Conservation (phyloP, 1,284 basidiomycete species). For the Fomitopsis betulina region DNA sequence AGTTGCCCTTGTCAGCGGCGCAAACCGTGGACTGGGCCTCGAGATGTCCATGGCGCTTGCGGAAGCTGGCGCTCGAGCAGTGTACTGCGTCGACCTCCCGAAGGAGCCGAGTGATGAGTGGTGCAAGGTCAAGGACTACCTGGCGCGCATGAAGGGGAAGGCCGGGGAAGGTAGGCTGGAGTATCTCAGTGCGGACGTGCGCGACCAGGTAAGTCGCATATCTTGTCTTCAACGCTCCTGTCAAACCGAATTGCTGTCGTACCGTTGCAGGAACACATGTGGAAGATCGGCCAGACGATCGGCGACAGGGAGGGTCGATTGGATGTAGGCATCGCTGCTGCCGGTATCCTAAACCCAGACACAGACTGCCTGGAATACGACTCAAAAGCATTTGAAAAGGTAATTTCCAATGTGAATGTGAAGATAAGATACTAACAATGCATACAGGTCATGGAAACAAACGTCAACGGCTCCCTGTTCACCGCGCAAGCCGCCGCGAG, state of each 20-base stretch:
- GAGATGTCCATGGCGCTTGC: constrained; percentile 77
- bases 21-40: constrained; percentile 76
- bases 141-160: constrained; percentile 37
- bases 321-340: constrained; percentile 74
- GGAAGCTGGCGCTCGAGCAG: constrained; percentile 72
- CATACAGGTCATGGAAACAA: constrained; percentile 63
- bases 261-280: constrained; percentile 39
- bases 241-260: not conserved
- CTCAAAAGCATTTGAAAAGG: not conserved
- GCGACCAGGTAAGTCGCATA: constrained; percentile 40
- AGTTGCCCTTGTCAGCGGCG: constrained; percentile 76
- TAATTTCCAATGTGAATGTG: not conserved
- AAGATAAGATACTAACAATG: not conserved
- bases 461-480: constrained; percentile 72
- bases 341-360: constrained; percentile 52
- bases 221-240: too few relatives aligned
- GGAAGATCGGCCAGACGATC: constrained; percentile 39
- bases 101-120: constrained; percentile 64
- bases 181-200: constrained; percentile 64
- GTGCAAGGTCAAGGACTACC: constrained; percentile 49
- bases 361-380: constrained; percentile 14
- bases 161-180: constrained; percentile 45
- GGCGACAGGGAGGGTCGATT: constrained; percentile 61
- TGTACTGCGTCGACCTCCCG: constrained; percentile 78
- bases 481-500: constrained; percentile 77